Evolutionary conservation across 495 filamentous ascomycete species (phyloP).

Genomic region (Trichodelitschia bisporula): DNA sequence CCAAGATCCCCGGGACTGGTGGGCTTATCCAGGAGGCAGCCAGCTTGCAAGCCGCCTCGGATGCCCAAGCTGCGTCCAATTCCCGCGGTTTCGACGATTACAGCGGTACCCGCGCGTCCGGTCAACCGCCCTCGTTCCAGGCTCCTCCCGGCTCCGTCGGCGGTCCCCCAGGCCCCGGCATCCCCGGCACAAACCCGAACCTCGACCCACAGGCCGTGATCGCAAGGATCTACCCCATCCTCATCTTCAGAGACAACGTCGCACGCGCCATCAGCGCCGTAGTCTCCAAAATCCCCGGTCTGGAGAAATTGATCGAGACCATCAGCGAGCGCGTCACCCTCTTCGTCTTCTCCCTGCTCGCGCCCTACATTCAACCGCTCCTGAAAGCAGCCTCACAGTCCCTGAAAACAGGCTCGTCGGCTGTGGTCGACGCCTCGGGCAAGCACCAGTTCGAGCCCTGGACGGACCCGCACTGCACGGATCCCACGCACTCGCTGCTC

Average conservation of each 20-base stretch:
- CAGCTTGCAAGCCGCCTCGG: constrained; percentile 45
- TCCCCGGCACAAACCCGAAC: constrained; percentile 44
- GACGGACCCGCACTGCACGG: constrained; percentile 61
- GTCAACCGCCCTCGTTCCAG: constrained; percentile 13
- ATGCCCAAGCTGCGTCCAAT: constrained; percentile 34
- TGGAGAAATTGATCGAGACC: constrained; percentile 65
- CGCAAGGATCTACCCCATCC: constrained; percentile 75
- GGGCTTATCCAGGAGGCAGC: constrained; percentile 56
- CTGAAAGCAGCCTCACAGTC: constrained; percentile 65
- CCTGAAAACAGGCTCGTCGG: constrained; percentile 60
- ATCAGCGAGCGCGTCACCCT: constrained; percentile 78
- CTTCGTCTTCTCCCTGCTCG: constrained; percentile 70
- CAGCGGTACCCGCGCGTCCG: constrained; percentile 7
- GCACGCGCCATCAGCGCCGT: constrained; percentile 58
- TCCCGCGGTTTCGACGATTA: constrained; percentile 10
- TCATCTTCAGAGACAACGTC: constrained; percentile 82
- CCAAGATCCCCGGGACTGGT: constrained; percentile 56
- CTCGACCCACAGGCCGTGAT: constrained; percentile 68
- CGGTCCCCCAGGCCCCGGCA: constrained; percentile 25
- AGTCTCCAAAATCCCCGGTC: constrained; percentile 77
- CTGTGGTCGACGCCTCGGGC: constrained; percentile 55
- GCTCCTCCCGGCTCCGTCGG: constrained; percentile 24
- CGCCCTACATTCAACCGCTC: constrained; percentile 73
- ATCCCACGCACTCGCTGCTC: constrained; percentile 85
- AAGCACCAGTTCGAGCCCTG: constrained; percentile 78